Evolutionary conservation across 2,329 filamentous ascomycete species (phyloP), one percentile per base, ranked within the genome.

Genomic region (Metarhizium anisopliae): DNA sequence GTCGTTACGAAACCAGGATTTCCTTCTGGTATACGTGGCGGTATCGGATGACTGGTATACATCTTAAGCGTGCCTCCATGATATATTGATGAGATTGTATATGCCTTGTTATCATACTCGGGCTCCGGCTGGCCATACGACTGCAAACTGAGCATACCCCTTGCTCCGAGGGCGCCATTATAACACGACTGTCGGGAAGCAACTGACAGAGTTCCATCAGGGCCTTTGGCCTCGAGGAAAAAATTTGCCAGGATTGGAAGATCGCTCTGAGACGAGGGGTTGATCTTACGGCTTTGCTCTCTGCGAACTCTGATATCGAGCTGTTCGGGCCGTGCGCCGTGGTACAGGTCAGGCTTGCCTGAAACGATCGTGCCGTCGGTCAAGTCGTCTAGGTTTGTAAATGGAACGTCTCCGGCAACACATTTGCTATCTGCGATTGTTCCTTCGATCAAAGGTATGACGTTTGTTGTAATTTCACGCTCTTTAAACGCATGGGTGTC

Each of bases 161-260:
- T 65, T 30, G 67, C 64, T 25, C 70, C 68, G 11, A 64, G 47
- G 7, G 72, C 69, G 20, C 67, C 68, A 59, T 74, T 63, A 53
- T 73, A 70, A 47, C 58, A 64, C 50, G 65, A 68, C 54, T 74
- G 70, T 49, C 64, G 62, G 51, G 10, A 29, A 6, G 66, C 67
- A 18, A 68, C 66, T 6, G 58, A 61, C n/a, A n/a, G n/a, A n/a
- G n/a, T n/a, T n/a, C n/a, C n/a, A n/a, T 69, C 58, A 5, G 68
- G 69, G 1, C 69, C n/a, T n/a, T n/a, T n/a, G n/a, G n/a, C n/a
- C 69, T 67, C 67, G 1, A 74, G 52, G 56, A 74, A 74, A 56
- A 72, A 72, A 58, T 75, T 75, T 4, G 70, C 71, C 18, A 59
- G 60, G 2, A 70, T 59, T 3, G 71, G 72, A 47, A 65, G 60